phyloP scores from a whole-genome alignment of 192 early-diverging fungal species.

The Coemansia sp. region DNA sequence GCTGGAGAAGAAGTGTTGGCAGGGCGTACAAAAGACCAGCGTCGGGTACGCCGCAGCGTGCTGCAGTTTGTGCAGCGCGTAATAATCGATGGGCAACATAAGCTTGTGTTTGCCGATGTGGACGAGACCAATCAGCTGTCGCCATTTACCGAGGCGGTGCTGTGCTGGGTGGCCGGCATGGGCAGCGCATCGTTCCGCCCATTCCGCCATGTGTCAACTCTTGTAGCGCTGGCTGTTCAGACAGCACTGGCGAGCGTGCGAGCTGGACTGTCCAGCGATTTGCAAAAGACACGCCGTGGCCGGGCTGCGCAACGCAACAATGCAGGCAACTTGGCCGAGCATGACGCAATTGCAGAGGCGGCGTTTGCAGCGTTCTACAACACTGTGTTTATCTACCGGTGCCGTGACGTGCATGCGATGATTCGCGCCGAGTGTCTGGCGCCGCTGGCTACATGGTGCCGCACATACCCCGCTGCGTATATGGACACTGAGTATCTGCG shows the following conservation, averaged over 20 bases:
- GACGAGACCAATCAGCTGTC: slow-evolving; percentile 35
- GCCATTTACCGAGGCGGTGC: slow-evolving; percentile 59
- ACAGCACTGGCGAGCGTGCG: slow-evolving; percentile 68
- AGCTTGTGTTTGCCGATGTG: slow-evolving; percentile 61
- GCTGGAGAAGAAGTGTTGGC: slow-evolving; percentile 74
- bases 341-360: slow-evolving; percentile 59
- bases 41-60: slow-evolving; percentile 66
- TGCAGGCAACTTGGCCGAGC: slow-evolving; percentile 54
- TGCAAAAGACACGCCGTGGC: slow-evolving; percentile 60
- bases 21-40: slow-evolving; percentile 64
- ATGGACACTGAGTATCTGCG: slow-evolving; percentile 73
- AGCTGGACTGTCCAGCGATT: slow-evolving; percentile 59
- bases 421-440: slow-evolving; percentile 84
- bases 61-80: slow-evolving; percentile 66
- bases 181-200: slow-evolving; percentile 80
- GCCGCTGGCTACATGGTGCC: slow-evolving; percentile 80
- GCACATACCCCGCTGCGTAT: slow-evolving; percentile 66
- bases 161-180: slow-evolving; percentile 67
- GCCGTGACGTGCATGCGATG: slow-evolving; percentile 80
- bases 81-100: slow-evolving; percentile 60
- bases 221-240: slow-evolving; percentile 66
- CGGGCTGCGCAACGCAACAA: slow-evolving; percentile 59
- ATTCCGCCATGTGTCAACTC: slow-evolving; percentile 87
- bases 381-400: slow-evolving; percentile 85
- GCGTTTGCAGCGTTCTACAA: slow-evolving; percentile 76